Conservation (phyloP, 1,284 basidiomycete species). For the Veloporphyrellus conicus region DNA sequence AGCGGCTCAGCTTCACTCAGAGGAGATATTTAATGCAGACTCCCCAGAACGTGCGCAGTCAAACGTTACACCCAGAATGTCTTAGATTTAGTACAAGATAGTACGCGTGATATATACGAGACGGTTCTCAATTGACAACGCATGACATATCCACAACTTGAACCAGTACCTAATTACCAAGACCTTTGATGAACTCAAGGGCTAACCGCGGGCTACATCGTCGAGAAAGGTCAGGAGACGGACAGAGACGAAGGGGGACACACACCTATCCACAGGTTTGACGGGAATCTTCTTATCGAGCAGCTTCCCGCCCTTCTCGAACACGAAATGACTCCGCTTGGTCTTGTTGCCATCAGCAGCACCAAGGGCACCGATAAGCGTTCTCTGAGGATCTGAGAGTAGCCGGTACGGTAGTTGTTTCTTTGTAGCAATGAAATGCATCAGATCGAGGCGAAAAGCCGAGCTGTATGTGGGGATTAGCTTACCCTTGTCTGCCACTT, state of each 20-base stretch:
- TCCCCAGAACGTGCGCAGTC: too few species aligned
- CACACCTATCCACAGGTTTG: slow-evolving; percentile 75
- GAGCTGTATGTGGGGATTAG: background rate
- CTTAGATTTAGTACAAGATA: too few species aligned
- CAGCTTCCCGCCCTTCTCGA: slow-evolving; percentile 83
- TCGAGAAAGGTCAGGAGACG: background rate
- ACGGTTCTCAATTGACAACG: background rate
- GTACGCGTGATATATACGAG: background rate
- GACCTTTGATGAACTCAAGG: slow-evolving; percentile 40
- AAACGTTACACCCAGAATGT: too few species aligned
- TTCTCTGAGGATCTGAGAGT: slow-evolving; percentile 81
- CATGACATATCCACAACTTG: too few species aligned
- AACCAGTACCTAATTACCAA: slow-evolving; percentile 14
- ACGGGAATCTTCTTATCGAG: slow-evolving; percentile 80
- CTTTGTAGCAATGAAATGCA: slow-evolving; percentile 35
- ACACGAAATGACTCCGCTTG: slow-evolving; percentile 86
- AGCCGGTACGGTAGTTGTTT: slow-evolving; percentile 81
- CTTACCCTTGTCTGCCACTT: slow-evolving; percentile 81
- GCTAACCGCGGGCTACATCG: slow-evolving; percentile 30
- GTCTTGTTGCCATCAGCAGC: slow-evolving; percentile 79
- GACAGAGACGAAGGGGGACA: background rate
- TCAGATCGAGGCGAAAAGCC: slow-evolving; percentile 1
- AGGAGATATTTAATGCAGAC: too few species aligned
- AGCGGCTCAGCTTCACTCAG: too few species aligned
- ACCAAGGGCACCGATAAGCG: slow-evolving; percentile 77